Evolutionary conservation across 2,329 filamentous ascomycete species (phyloP).

Genomic region (Aspergillus sp.): DNA sequence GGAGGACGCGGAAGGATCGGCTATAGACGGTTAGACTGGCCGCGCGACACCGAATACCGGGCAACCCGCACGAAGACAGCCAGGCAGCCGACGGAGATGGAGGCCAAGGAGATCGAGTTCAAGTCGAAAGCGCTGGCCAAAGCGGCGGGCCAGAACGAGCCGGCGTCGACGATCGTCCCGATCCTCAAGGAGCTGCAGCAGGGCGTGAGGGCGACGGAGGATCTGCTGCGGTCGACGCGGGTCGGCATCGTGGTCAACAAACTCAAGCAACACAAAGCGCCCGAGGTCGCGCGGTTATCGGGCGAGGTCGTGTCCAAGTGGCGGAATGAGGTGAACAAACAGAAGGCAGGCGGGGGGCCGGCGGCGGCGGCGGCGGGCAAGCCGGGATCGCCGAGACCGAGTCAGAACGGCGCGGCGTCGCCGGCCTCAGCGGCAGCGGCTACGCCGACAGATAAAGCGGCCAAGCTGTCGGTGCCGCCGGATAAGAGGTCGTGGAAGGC

Average conservation of each 20-base stretch:
- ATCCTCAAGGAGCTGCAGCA: slow-evolving; percentile 72
- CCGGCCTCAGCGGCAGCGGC: slow-evolving; percentile 45
- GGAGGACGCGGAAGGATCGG: too few species aligned
- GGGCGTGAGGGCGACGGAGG: slow-evolving; percentile 75
- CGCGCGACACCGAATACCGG: too few species aligned
- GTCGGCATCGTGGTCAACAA: slow-evolving; percentile 86
- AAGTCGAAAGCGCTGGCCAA: slow-evolving; percentile 73
- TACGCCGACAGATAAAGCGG: slow-evolving; percentile 40
- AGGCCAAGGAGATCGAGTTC: slow-evolving; percentile 69
- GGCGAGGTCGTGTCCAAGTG: slow-evolving; percentile 70
- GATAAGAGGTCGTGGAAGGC: slow-evolving; percentile 72
- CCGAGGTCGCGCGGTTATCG: slow-evolving; percentile 62
- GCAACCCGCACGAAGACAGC: too few species aligned
- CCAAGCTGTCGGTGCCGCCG: slow-evolving; percentile 48
- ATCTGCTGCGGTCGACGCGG: slow-evolving; percentile 80
- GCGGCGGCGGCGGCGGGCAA: slow-evolving; percentile 29
- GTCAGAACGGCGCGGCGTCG: slow-evolving; percentile 46
- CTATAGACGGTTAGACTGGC: too few species aligned
- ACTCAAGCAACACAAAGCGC: slow-evolving; percentile 68
- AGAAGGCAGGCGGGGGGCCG: slow-evolving; percentile 34
- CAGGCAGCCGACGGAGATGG: slow-evolving; percentile 54
- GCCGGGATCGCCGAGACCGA: slow-evolving; percentile 34
- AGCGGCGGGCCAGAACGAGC: slow-evolving; percentile 64
- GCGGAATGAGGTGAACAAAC: slow-evolving; percentile 39
- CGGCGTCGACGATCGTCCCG: slow-evolving; percentile 59